phyloP scores from a whole-genome alignment of 2,329 filamentous ascomycete species.

The Cercospora berteroae region DNA sequence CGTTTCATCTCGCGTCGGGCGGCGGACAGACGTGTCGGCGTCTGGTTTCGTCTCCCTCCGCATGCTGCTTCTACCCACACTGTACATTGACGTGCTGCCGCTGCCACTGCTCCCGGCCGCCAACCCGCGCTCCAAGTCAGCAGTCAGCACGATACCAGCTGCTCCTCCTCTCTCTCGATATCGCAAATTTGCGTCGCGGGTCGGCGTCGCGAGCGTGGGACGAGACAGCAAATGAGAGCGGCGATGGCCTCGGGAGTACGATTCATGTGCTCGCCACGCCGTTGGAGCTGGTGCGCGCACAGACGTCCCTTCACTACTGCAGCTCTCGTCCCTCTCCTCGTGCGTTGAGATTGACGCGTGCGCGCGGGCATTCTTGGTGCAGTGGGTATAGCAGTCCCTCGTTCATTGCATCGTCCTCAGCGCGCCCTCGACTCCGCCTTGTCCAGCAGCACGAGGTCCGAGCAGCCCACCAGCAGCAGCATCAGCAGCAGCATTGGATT shows the following conservation, averaged over 20 bases:
- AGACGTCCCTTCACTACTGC: background rate
- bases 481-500: background rate
- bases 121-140: background rate
- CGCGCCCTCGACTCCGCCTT: background rate
- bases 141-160: background rate
- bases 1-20: background rate
- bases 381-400: slow-evolving; percentile 4
- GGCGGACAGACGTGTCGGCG: background rate
- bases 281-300: slow-evolving; percentile 4
- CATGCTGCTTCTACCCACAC: background rate
- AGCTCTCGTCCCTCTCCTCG: background rate
- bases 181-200: background rate
- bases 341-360: background rate
- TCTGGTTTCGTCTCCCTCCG: background rate
- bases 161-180: background rate
- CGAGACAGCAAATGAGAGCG: background rate
- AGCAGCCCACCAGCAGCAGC: background rate
- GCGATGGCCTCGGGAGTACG: background rate
- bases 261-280: slow-evolving; percentile 5
- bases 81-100: background rate
- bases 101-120: background rate
- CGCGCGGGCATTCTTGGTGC: background rate
- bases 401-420: background rate
- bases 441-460: background rate
- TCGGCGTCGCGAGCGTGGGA: background rate